These are phyloP conservation scores for Pythium utonaiense DNA, from an alignment of 352 stramenopile species.

Conservation along the genomic window DNA sequence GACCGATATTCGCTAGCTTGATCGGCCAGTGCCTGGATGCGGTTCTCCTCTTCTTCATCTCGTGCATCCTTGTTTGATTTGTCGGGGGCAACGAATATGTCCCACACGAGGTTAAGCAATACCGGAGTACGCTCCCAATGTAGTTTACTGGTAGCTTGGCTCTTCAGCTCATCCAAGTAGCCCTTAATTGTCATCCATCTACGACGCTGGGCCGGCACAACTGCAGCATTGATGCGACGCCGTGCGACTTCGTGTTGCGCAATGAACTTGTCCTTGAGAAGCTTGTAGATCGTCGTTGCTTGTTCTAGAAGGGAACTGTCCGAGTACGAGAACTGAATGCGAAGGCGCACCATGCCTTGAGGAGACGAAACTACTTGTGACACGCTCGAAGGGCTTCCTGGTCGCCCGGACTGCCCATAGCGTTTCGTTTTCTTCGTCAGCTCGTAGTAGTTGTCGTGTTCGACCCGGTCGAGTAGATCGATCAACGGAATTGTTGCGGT, in stretches of 20 bases:
- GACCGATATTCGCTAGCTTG: slow-evolving; percentile 43
- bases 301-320: slow-evolving; percentile 62
- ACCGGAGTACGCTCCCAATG: slow-evolving; percentile 66
- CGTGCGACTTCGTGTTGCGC: slow-evolving; percentile 49
- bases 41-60: slow-evolving; percentile 33
- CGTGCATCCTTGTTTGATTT: slow-evolving; percentile 10
- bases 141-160: slow-evolving; percentile 42
- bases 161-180: slow-evolving; percentile 51
- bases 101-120: slow-evolving; percentile 63
- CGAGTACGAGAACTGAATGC: slow-evolving; percentile 47
- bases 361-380: slow-evolving; percentile 10
- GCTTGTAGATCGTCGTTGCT: slow-evolving; percentile 58
- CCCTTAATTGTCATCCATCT: slow-evolving; percentile 58
- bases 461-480: slow-evolving; percentile 59
- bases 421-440: slow-evolving; percentile 32
- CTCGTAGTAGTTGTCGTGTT: slow-evolving; percentile 58
- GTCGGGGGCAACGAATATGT: slow-evolving; percentile 54
- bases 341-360: slow-evolving; percentile 42
- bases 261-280: slow-evolving; percentile 60
- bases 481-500: slow-evolving; percentile 58
- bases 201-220: slow-evolving; percentile 55
- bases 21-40: slow-evolving; percentile 32
- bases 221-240: slow-evolving; percentile 51
- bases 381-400: slow-evolving; percentile 2
- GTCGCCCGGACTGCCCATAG: neutral